A percentile compares a stretch with the other conserved stretches of the same genome.
Evolutionary conservation across 148 eudicot species (phyloP).

Genomic region (Heliosperma pusillum): DNA sequence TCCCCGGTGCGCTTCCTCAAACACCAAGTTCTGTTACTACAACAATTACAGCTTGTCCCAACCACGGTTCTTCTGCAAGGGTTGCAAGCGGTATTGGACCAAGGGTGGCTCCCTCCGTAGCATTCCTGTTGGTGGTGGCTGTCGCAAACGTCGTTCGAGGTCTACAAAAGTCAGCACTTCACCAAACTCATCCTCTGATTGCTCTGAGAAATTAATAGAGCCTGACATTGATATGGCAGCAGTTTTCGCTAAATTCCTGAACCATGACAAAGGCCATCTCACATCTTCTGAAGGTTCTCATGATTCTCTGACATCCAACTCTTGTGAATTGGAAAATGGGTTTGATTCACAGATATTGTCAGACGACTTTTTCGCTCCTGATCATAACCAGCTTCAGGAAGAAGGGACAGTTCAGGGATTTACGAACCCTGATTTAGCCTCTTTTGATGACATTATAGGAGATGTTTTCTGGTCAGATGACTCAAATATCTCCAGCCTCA

Average conservation of each 20-base stretch:
- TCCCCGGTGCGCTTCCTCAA: slow-evolving; percentile 42
- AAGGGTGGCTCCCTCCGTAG: slow-evolving; percentile 39
- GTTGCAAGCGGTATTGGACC: slow-evolving; percentile 45
- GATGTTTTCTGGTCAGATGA: slow-evolving; percentile 51
- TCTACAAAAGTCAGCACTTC: slow-evolving; percentile 5
- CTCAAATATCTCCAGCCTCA: slow-evolving; percentile 31
- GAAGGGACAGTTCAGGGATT: slow-evolving; percentile 34
- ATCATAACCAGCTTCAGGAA: slow-evolving; percentile 21
- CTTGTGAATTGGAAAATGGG: slow-evolving; percentile 25
- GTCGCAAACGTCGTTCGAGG: slow-evolving; percentile 36
- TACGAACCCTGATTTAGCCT: slow-evolving; percentile 26
- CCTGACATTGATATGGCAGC: slow-evolving; percentile 68
- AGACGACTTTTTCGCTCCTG: slow-evolving; percentile 25
- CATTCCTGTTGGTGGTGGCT: slow-evolving; percentile 42
- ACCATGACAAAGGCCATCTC: slow-evolving; percentile 24
- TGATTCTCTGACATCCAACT: slow-evolving; percentile 27
- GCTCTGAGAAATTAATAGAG: slow-evolving; percentile 19
- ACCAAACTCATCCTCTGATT: slow-evolving; percentile 11
- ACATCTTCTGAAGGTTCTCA: slow-evolving; percentile 38
- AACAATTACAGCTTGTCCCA: slow-evolving; percentile 45
- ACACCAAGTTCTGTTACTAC: slow-evolving; percentile 46
- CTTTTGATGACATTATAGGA: slow-evolving; percentile 41
- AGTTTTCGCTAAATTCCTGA: slow-evolving; percentile 71
- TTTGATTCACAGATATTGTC: slow-evolving; percentile 25
- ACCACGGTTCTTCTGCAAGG: slow-evolving; percentile 45